phyloP scores from a whole-genome alignment of 495 filamentous ascomycete genomes.

The Letharia columbiana region DNA sequence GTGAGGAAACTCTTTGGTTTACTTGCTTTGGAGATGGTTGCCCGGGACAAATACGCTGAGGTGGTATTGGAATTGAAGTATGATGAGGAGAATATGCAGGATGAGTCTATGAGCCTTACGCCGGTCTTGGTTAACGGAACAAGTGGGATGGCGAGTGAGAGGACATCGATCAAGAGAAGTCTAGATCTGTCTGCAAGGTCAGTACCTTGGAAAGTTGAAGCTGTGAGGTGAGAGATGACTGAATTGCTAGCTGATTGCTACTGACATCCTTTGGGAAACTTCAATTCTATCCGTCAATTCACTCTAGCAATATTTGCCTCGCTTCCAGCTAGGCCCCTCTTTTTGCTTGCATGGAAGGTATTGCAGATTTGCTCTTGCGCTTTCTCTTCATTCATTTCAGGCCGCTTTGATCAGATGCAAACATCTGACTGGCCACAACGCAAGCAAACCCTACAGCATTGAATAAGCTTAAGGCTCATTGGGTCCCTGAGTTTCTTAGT shows the following conservation, averaged over 20 bases:
- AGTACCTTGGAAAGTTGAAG: neutral
- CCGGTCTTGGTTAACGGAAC: neutral
- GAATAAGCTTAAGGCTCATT: no score
- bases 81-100: neutral
- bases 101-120: neutral
- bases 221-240: neutral
- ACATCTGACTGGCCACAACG: no score
- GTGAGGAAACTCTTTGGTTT: neutral
- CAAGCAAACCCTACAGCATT: no score
- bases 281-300: no score
- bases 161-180: neutral
- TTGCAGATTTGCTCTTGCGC: no score
- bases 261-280: neutral
- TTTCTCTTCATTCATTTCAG: no score
- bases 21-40: neutral
- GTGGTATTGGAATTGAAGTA: neutral
- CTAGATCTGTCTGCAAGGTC: neutral
- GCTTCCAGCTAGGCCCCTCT: no score
- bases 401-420: no score
- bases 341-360: no score
- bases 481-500: no score
- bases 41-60: neutral
- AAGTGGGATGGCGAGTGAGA: neutral
- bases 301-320: no score
- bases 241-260: neutral